phyloP scores from a whole-genome alignment of 2,329 filamentous ascomycete species.

The Penicillium freii region DNA sequence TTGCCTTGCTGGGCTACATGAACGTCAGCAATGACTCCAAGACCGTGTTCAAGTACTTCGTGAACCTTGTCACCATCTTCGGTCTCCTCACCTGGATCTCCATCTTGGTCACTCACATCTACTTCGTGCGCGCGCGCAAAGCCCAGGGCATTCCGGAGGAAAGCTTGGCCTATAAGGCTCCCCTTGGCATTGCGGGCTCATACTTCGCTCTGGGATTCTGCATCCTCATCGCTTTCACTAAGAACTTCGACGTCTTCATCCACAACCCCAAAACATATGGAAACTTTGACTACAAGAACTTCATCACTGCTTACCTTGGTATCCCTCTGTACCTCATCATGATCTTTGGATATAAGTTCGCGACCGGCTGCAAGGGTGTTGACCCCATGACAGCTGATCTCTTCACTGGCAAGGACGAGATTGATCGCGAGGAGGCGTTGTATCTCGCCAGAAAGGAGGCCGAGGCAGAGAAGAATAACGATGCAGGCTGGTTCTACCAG shows the following conservation, averaged over 20 bases:
- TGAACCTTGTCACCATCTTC: slow-evolving; percentile 67
- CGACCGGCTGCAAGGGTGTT: slow-evolving; percentile 55
- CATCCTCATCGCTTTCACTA: slow-evolving; percentile 71
- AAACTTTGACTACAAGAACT: slow-evolving; percentile 69
- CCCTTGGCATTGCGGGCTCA: slow-evolving; percentile 69
- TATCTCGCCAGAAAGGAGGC: slow-evolving; percentile 60
- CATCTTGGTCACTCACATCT: slow-evolving; percentile 66
- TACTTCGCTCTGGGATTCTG: slow-evolving; percentile 68
- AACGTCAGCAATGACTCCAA: slow-evolving; percentile 60
- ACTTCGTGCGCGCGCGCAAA: slow-evolving; percentile 61
- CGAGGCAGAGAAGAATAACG: slow-evolving; percentile 35
- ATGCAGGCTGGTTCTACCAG: slow-evolving; percentile 55
- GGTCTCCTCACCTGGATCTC: slow-evolving; percentile 67
- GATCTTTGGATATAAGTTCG: slow-evolving; percentile 66
- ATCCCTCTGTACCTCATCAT: slow-evolving; percentile 71
- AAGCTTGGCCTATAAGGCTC: slow-evolving; percentile 63
- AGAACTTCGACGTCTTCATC: slow-evolving; percentile 75
- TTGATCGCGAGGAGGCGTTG: slow-evolving; percentile 69
- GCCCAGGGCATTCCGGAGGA: slow-evolving; percentile 59
- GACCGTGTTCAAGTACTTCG: slow-evolving; percentile 62
- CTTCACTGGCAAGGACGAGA: slow-evolving; percentile 69
- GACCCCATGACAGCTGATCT: slow-evolving; percentile 63
- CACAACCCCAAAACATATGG: slow-evolving; percentile 44
- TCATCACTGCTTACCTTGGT: slow-evolving; percentile 73
- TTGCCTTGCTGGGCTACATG: slow-evolving; percentile 68